Conservation (phyloP, 352 stramenopile species). For the Phytophthora pluvialis region DNA sequence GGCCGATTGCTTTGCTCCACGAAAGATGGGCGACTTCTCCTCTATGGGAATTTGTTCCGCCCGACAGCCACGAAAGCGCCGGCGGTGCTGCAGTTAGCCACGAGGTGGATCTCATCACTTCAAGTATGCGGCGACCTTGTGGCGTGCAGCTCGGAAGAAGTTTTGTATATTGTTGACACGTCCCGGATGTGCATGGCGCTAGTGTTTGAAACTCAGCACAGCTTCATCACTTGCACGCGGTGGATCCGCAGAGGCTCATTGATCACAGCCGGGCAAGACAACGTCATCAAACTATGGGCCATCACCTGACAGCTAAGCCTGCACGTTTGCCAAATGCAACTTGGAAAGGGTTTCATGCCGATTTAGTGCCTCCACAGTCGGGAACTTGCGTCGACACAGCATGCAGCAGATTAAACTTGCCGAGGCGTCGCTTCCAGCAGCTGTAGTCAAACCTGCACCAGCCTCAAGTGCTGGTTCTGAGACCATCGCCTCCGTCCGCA, state of each 20-base stretch:
- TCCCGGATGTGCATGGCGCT: conserved; percentile 42
- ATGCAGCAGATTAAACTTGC: conserved; percentile 53
- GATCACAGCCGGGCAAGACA: conserved; percentile 69
- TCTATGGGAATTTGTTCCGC: conserved; percentile 42
- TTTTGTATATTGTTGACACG: conserved; percentile 64
- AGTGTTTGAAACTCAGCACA: conserved; percentile 56
- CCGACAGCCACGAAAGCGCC: conserved; percentile 10
- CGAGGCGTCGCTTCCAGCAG: neutral
- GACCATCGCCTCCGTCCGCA: neutral
- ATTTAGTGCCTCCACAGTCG: conserved; percentile 38
- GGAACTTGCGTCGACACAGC: conserved; percentile 77
- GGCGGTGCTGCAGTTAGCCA: conserved; percentile 48
- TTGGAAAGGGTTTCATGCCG: conserved; percentile 65
- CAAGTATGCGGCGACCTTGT: conserved; percentile 48
- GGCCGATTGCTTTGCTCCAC: conserved; percentile 66
- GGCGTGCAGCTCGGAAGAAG: conserved; percentile 64
- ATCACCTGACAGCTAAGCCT: conserved; percentile 36
- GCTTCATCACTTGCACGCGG: conserved; percentile 67
- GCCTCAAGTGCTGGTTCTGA: neutral
- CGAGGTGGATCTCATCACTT: conserved; percentile 72
- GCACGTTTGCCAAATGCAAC: conserved; percentile 58
- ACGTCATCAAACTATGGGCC: conserved; percentile 74
- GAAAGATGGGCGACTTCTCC: conserved; percentile 61
- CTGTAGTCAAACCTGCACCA: neutral
- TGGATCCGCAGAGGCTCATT: conserved; percentile 55